Base-by-base conservation (phyloP, 371 early-diverging fungal species). In the Apophysomyces elegans region DNA sequence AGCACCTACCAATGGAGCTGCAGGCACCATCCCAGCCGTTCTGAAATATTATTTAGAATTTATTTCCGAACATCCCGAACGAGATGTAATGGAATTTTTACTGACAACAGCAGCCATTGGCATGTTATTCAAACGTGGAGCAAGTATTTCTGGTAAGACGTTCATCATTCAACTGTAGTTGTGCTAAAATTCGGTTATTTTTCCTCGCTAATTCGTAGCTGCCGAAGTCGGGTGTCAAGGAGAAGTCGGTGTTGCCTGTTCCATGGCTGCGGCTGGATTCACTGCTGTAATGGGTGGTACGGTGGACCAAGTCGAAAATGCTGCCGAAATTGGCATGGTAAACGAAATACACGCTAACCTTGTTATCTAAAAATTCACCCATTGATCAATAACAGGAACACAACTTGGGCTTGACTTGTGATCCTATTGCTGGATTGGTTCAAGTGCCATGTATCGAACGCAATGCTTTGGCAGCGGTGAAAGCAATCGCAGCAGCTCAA, bases 361-460 rank as follows among this genome's bases (percentile, higher is more conserved):
- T 26, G 3, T 26, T 26, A 26, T 26, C 32, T 26, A 2, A 26
- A 26, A 26, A 26, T 26, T 26, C 32, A 26, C 35, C 11, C 41
- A 41, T 11, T 0, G 35, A 18, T 36, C 32, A 26, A 26, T 43
- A 21, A 16, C 38, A 69, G 70, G 94, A 93, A 71, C 97, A 97
- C 69, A 96, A 96, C 77, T 76, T 97, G 60, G 97, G 96, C 13
- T 76, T 96, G 71, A 96, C 96, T 0, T 96, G 97, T 77, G 97
- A 97, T 67, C 97, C 97, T 0, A 91, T 95, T 61, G 90, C 88
- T 68, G 97, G 97, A 1, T 78, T 96, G 60, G 97, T 96, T 8
- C 93, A 94, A 78, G 96, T 97, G 61, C 97, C 97, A n/a, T 97
- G 97, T 74, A 96, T 97, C 58, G 97, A 97, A 69, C 86, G 97